A percentile compares a stretch with the other conserved stretches of the same genome.
These are phyloP conservation scores for Pseudocercospora ulei DNA, from an alignment of 2,329 filamentous ascomycete genomes.

Conservation along the genomic window DNA sequence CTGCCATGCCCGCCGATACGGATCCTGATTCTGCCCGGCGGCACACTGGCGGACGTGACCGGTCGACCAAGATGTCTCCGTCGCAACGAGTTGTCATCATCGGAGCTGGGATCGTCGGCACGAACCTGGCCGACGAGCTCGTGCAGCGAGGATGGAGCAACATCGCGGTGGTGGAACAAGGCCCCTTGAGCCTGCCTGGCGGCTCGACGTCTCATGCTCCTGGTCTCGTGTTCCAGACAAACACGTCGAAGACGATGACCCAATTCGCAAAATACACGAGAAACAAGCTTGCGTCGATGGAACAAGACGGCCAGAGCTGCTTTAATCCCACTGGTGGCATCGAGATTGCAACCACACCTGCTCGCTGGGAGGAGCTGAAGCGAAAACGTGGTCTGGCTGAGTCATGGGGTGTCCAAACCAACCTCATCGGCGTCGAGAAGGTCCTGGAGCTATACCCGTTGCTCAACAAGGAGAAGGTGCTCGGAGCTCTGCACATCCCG, in stretches of 20 bases:
- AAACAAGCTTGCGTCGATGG: constrained; percentile 49
- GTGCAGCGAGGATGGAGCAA: constrained; percentile 52
- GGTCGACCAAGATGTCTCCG: constrained; percentile 29
- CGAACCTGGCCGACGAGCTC: constrained; percentile 56
- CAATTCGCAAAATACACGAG: constrained; percentile 53
- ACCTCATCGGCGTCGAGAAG: constrained; percentile 45
- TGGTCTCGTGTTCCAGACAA: constrained; percentile 56
- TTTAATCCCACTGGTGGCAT: constrained; percentile 56
- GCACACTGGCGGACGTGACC: constrained; percentile 1
- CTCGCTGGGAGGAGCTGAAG: constrained; percentile 52
- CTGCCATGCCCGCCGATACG: background rate
- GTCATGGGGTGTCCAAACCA: constrained; percentile 52
- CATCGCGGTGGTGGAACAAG: constrained; percentile 57
- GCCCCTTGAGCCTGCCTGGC: constrained; percentile 52
- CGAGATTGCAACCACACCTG: constrained; percentile 53
- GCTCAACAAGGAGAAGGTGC: constrained; percentile 41
- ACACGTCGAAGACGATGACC: constrained; percentile 49
- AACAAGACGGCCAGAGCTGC: constrained; percentile 44
- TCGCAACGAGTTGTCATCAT: constrained; percentile 47
- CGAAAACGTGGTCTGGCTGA: constrained; percentile 52
- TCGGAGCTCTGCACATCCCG: constrained; percentile 53
- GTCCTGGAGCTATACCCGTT: constrained; percentile 49
- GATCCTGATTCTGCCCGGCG: background rate
- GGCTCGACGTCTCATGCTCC: constrained; percentile 58
- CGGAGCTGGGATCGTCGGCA: constrained; percentile 55